Evolutionary conservation across 345 rosid genomes (phyloP), one percentile per base, ranked within the genome.

Genomic region (Lepidium aucheri): DNA sequence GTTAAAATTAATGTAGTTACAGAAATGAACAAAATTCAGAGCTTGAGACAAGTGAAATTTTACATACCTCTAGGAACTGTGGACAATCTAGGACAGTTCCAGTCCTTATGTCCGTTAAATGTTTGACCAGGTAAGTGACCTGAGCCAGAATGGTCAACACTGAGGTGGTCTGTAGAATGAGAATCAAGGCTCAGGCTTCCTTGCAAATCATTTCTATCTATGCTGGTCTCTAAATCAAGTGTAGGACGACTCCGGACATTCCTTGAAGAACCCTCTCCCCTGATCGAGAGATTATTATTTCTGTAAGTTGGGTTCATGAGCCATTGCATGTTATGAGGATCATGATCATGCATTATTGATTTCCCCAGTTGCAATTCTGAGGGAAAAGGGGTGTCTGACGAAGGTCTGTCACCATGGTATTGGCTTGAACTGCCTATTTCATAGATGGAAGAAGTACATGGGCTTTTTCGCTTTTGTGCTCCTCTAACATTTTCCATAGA

Each of bases 241-340:
- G 84, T 82, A 53, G 88, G 75, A 60, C 96, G 86, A 58, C 85
- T 92, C 60, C 98, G 80, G 63, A 89, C 90, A 71, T 85, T 89
- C 80, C 98, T 84, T 40, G 72, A 43, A 73, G 92, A 83, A 73
- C 83, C 71, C 72, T 92, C 96, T 52, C 81, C 85, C 76, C 86
- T 78, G 60, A 82, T 60, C 63, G 82, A 71, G 57, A 78, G 80
- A 59, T 70, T 71, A 67, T 81, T 83, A 69, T 82, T 76, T 68
- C 79, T 76, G 44, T 76, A 69, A 53, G 69, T 50, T 32, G 83
- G 80, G 59, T 79, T 65, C 77, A 73, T 69, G 64, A 73, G 62
- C 89, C 86, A 77, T 53, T 79, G 78, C 74, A 79, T 36, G 33
- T 75, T 76, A 54, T 78, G 84, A 28, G 83, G 70, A 76, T 75